Evolutionary conservation across 495 filamentous ascomycete genomes (phyloP).

Genomic region (Hypoxylon rickii): DNA sequence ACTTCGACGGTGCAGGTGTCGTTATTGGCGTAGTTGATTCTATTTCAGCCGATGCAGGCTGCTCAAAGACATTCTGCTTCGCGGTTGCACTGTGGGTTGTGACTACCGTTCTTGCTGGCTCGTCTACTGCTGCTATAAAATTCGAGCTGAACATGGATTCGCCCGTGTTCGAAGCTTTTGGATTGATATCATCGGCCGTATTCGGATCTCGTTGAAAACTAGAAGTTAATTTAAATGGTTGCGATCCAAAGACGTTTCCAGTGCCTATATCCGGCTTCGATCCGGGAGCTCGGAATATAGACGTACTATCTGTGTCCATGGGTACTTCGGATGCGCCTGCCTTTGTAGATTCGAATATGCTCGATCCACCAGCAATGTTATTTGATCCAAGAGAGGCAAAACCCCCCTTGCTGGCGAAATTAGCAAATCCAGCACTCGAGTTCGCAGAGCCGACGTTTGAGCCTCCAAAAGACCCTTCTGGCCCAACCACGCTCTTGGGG

Average conservation of each 20-base stretch:
- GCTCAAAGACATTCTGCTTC: conserved; percentile 35
- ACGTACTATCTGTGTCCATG: conserved; percentile 45
- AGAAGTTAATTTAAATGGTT: conserved; percentile 73
- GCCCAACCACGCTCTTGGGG: conserved; percentile 12
- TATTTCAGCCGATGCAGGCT: conserved; percentile 33
- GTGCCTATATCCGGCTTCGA: conserved; percentile 45
- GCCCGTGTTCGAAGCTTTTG: conserved; percentile 40
- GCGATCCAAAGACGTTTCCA: conserved; percentile 57
- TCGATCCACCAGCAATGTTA: conserved; percentile 39
- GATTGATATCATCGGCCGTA: conserved; percentile 60
- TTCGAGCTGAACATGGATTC: conserved; percentile 60
- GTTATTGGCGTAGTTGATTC: conserved; percentile 62
- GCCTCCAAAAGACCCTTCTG: conserved; percentile 38
- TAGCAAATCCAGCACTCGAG: conserved; percentile 58
- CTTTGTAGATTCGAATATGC: conserved; percentile 57
- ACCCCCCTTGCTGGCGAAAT: conserved; percentile 61
- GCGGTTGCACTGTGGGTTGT: conserved; percentile 20
- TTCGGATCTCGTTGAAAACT: conserved; percentile 79
- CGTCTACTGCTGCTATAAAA: conserved; percentile 58
- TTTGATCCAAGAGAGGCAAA: conserved; percentile 54
- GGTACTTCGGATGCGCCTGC: conserved; percentile 42
- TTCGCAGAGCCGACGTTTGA: conserved; percentile 20
- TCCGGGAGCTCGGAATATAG: conserved; percentile 49
- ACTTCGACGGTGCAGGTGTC: conserved; percentile 57
- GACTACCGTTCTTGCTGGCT: conserved; percentile 45